phyloP scores from a whole-genome alignment of 192 early-diverging fungal species.

The Gonapodya sp. region DNA sequence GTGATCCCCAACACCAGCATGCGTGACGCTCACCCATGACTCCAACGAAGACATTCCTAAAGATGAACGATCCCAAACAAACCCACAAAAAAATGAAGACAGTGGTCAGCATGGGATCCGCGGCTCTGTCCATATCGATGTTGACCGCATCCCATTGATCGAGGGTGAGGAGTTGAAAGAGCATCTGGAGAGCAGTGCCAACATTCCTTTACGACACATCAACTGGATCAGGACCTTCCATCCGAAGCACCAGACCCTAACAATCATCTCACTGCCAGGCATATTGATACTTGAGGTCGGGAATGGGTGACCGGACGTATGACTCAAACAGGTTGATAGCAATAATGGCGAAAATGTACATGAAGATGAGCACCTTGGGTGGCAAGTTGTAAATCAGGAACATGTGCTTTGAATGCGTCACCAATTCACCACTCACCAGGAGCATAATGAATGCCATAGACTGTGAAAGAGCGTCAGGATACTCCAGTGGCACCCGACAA shows the following conservation, averaged over 20 bases:
- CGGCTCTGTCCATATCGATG: conserved; percentile 16
- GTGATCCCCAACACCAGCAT: background rate
- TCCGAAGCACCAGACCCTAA: background rate
- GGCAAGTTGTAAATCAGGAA: background rate
- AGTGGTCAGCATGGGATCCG: conserved; percentile 22
- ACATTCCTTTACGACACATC: conserved; percentile 19
- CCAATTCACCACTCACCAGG: conserved; percentile 12
- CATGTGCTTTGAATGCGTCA: background rate
- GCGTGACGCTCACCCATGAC: conserved; percentile 24
- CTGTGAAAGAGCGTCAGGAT: conserved; percentile 11
- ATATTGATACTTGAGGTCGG: conserved; percentile 21
- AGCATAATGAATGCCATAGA: conserved; percentile 34
- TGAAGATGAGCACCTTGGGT: conserved; percentile 18
- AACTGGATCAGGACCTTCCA: background rate
- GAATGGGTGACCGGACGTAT: conserved; percentile 18
- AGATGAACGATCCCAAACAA: conserved; percentile 37
- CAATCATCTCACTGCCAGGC: conserved; percentile 19
- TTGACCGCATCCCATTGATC: conserved; percentile 36
- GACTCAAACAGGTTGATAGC: conserved; percentile 26
- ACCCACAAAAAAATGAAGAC: conserved; percentile 33
- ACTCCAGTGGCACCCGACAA: background rate
- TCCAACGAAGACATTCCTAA: conserved; percentile 37
- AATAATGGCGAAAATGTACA: conserved; percentile 25
- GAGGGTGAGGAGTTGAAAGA: conserved; percentile 35
- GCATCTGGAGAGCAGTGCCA: conserved; percentile 23